Percentiles rank a stretch among this genome's conserved stretches.
phyloP scores from a whole-genome alignment of 75 land plant species.

The Pseudotsuga menziesii region DNA sequence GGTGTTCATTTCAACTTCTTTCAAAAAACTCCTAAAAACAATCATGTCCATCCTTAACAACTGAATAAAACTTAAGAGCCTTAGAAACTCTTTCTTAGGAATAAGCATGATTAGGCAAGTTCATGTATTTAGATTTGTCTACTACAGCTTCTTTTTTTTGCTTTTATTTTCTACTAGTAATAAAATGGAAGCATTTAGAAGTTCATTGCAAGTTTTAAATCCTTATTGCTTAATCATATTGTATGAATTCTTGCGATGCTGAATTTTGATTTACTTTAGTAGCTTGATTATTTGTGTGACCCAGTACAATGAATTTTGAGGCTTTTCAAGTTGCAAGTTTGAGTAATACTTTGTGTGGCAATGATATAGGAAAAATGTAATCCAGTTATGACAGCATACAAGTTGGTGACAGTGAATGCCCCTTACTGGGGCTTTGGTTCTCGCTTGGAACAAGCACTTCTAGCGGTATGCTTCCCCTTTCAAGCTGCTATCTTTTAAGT shows the following conservation, averaged over 20 bases:
- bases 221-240: background rate
- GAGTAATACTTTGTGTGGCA: background rate
- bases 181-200: background rate
- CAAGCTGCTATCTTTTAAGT: background rate
- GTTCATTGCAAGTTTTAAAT: background rate
- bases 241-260: background rate
- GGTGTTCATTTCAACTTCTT: too few relatives aligned
- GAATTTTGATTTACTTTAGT: background rate
- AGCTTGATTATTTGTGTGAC: background rate
- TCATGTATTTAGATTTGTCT: too few relatives aligned
- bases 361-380: slow-evolving; percentile 39
- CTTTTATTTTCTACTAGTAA: too few relatives aligned
- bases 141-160: too few relatives aligned
- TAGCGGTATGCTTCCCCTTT: slow-evolving; percentile 36
- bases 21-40: too few relatives aligned
- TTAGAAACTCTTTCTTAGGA: too few relatives aligned
- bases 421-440: slow-evolving; percentile 78
- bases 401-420: slow-evolving; percentile 71
- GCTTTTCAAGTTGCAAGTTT: background rate
- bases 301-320: background rate
- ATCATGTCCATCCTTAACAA: too few relatives aligned
- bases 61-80: too few relatives aligned
- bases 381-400: slow-evolving; percentile 82
- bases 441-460: slow-evolving; percentile 49
- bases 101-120: background rate